Percentiles rank a stretch among this genome's conserved stretches.
phyloP scores from a whole-genome alignment of 805 yeast genomes.

The Saccharomycopsis sp. region DNA sequence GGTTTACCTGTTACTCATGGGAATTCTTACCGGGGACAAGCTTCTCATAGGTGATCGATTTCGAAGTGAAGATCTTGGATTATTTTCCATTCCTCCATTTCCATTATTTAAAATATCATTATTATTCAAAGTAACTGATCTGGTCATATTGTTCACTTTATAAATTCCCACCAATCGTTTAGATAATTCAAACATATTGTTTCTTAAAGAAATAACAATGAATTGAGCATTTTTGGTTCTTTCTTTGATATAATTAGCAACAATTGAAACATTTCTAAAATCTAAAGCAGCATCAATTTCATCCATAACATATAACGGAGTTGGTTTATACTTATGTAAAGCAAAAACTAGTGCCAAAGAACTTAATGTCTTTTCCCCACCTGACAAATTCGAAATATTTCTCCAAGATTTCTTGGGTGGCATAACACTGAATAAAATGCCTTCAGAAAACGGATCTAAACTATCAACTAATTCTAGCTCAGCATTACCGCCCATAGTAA shows the following conservation, averaged over 20 bases:
- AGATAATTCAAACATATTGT: slow-evolving; percentile 96
- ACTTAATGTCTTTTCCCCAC: slow-evolving; percentile 95
- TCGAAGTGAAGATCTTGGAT: too few species aligned
- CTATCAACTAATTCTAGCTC: slow-evolving; percentile 93
- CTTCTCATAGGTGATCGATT: too few species aligned
- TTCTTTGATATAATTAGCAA: slow-evolving; percentile 93
- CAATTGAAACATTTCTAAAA: slow-evolving; percentile 92
- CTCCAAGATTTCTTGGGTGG: slow-evolving; percentile 99
- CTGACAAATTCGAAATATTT: slow-evolving; percentile 87
- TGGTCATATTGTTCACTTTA: slow-evolving; percentile 85
- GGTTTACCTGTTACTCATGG: too few species aligned
- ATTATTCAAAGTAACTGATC: slow-evolving; percentile 69
- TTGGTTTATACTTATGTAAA: slow-evolving; percentile 89
- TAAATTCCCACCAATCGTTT: slow-evolving; percentile 92
- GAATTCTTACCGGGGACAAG: too few species aligned
- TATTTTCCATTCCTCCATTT: too few species aligned
- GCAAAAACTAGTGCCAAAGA: slow-evolving; percentile 95
- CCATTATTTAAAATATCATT: slow-evolving; percentile 31
- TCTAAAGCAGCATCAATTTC: slow-evolving; percentile 98
- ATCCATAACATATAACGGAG: slow-evolving; percentile 97
- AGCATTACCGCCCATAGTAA: slow-evolving; percentile 99
- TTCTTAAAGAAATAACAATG: slow-evolving; percentile 86
- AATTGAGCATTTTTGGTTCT: slow-evolving; percentile 95
- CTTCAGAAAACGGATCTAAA: slow-evolving; percentile 96
- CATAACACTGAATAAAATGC: slow-evolving; percentile 94